phyloP scores from a whole-genome alignment of 768 basidiomycete species.

The Boletus speciosus region DNA sequence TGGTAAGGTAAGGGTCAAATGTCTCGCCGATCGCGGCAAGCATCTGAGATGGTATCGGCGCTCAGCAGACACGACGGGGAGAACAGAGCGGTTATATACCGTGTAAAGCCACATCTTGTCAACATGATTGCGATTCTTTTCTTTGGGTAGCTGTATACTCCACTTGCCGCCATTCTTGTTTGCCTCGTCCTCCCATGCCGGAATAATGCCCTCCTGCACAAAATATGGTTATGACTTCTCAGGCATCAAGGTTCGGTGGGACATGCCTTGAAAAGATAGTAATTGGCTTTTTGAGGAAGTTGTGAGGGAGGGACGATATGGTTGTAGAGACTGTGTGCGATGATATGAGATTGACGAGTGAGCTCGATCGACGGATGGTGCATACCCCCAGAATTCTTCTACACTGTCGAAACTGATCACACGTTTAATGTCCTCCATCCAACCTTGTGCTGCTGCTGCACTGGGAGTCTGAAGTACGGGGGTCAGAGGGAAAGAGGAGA shows the following conservation, averaged over 20 bases:
- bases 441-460: conserved; percentile 72
- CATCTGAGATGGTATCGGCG: conserved; percentile 62
- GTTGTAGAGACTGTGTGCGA: conserved; percentile 71
- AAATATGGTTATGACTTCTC: conserved; percentile 3
- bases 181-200: conserved; percentile 96
- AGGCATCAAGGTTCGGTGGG: neutral
- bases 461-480: conserved; percentile 72
- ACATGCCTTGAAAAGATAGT: conserved; percentile 95
- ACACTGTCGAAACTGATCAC: conserved; percentile 96
- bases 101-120: conserved; percentile 99
- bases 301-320: conserved; percentile 95
- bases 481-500: conserved; percentile 74
- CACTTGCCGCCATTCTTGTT: conserved; percentile 98
- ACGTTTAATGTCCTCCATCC: conserved; percentile 99
- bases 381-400: conserved; percentile 99
- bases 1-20: conserved; percentile 81
- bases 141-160: conserved; percentile 95
- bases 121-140: conserved; percentile 80
- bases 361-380: conserved; percentile 10
- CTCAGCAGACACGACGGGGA: neutral
- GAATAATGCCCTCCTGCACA: conserved; percentile 85
- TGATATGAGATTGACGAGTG: conserved; percentile 8
- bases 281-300: conserved; percentile 95
- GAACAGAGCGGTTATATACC: conserved; percentile 40
- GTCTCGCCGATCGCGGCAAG: conserved; percentile 99